phyloP scores from a whole-genome alignment of 1,139 yeast genomes.

The Nadsonia commutata region DNA sequence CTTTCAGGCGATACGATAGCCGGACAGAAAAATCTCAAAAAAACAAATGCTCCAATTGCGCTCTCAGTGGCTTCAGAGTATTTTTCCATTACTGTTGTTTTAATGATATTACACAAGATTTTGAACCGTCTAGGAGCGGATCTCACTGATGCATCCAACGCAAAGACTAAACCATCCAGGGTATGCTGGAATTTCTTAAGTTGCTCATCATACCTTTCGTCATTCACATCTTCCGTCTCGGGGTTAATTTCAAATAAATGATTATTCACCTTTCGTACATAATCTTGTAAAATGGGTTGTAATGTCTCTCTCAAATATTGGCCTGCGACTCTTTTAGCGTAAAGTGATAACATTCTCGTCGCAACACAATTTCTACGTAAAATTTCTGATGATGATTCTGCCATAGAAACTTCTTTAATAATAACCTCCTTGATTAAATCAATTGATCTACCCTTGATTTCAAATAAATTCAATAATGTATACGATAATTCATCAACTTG shows the following conservation, averaged over 20 bases:
- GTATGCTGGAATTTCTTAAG: conserved; percentile 40
- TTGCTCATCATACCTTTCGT: conserved; percentile 30
- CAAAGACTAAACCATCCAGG: conserved; percentile 39
- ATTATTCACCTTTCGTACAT: conserved; percentile 28
- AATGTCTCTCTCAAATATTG: conserved; percentile 41
- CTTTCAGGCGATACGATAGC: conserved; percentile 74
- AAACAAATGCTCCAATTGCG: conserved; percentile 73
- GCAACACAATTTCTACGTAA: conserved; percentile 73
- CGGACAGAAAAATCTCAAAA: conserved; percentile 70
- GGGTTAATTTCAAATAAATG: conserved; percentile 46
- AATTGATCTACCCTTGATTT: conserved; percentile 39
- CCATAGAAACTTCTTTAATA: conserved; percentile 44
- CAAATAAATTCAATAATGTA: conserved; percentile 49
- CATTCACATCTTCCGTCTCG: conserved; percentile 25
- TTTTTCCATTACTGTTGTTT: conserved; percentile 37
- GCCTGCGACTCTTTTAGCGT: conserved; percentile 52
- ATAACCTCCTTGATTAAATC: conserved; percentile 42
- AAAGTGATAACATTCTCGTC: conserved; percentile 58
- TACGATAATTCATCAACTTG: conserved; percentile 65
- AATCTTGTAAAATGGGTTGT: conserved; percentile 31
- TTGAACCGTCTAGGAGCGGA: conserved; percentile 48
- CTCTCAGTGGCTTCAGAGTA: conserved; percentile 42
- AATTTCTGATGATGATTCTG: conserved; percentile 53
- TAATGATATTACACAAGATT: conserved; percentile 49
- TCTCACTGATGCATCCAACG: conserved; percentile 37